Conservation (phyloP, 164 flowering plant genomes). For the Berberis vulgaris region DNA sequence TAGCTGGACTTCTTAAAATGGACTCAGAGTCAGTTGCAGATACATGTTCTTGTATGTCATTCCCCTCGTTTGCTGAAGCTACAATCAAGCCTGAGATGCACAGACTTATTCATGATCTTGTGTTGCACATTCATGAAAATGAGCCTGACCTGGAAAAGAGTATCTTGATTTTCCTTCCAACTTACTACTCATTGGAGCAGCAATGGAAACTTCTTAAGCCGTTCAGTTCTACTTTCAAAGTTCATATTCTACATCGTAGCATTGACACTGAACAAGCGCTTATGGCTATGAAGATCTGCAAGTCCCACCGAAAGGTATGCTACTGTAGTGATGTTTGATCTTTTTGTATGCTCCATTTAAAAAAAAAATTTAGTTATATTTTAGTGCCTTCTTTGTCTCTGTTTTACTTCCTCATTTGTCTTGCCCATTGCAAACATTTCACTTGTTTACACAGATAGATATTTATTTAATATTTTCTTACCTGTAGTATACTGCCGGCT, state of each 20-base stretch:
- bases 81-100: constrained; percentile 61
- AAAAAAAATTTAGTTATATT: no score
- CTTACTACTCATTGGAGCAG: constrained; percentile 72
- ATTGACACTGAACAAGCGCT: constrained; percentile 88
- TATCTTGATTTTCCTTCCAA: constrained; percentile 92
- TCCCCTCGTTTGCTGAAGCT: constrained; percentile 37
- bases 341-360: no score
- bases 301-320: constrained; percentile 76
- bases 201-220: constrained; percentile 68
- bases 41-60: constrained; percentile 37
- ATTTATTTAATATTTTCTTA: no score
- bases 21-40: constrained; percentile 29
- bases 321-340: not conserved
- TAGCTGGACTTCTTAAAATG: constrained; percentile 52
- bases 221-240: constrained; percentile 46
- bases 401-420: no score
- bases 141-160: constrained; percentile 88
- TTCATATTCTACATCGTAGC: constrained; percentile 87
- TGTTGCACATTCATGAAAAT: constrained; percentile 69
- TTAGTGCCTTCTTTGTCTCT: no score
- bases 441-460: no score
- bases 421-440: no score
- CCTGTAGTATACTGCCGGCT: no score
- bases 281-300: constrained; percentile 73
- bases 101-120: constrained; percentile 67